These are phyloP conservation scores for Ascochyta pisi DNA, from an alignment of 2,329 filamentous ascomycete species.

Conservation along the genomic window DNA sequence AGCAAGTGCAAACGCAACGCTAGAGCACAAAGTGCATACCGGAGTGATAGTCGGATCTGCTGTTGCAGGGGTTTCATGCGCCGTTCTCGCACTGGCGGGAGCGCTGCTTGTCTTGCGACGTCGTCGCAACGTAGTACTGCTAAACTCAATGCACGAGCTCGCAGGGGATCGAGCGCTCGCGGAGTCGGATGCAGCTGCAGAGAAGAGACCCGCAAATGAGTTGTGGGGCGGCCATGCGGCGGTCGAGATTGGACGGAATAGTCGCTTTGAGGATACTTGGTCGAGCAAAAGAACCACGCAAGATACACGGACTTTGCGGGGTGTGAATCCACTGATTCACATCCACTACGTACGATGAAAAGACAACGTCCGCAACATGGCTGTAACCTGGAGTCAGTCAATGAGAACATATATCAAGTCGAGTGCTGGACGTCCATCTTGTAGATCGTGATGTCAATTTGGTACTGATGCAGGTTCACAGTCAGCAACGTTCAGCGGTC, in stretches of 20 bases:
- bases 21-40: conserved; percentile 6
- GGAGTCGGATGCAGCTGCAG: conserved; percentile 21
- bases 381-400: background rate
- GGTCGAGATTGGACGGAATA: conserved; percentile 35
- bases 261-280: conserved; percentile 17
- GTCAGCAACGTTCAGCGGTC: background rate
- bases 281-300: background rate
- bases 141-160: conserved; percentile 23
- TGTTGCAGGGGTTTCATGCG: conserved; percentile 21
- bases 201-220: conserved; percentile 19
- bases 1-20: background rate
- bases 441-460: conserved; percentile 18
- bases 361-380: background rate
- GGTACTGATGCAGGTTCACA: conserved; percentile 9
- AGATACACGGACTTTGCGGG: background rate
- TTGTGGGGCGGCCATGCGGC: conserved; percentile 26
- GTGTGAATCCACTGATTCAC: conserved; percentile 3
- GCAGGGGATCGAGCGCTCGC: conserved; percentile 19
- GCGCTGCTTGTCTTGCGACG: conserved; percentile 19
- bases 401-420: background rate
- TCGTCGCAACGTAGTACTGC: background rate
- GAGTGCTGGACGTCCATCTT: background rate
- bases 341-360: conserved; percentile 6
- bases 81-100: conserved; percentile 21
- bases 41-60: conserved; percentile 28